Evolutionary conservation across 768 basidiomycete species (phyloP).

Genomic region (Mycena polygramma): DNA sequence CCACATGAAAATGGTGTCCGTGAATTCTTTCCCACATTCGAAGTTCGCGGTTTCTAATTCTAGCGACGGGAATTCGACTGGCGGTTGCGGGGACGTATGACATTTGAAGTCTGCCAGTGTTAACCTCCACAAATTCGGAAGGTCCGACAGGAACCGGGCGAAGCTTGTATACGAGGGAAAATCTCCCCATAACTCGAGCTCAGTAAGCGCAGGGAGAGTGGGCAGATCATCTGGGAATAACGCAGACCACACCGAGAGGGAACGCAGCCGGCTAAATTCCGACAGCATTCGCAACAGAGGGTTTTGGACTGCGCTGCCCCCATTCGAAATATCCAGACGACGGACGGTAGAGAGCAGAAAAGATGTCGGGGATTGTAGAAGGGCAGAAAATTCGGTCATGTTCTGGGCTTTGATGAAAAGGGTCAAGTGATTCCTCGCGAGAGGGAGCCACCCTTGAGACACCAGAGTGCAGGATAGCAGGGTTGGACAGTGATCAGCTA

Average conservation of each 20-base stretch:
- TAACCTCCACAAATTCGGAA: not conserved
- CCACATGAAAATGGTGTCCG: not conserved
- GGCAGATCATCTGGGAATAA: not conserved
- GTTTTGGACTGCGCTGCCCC: too few species aligned
- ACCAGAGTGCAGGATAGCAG: too few species aligned
- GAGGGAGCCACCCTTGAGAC: too few species aligned
- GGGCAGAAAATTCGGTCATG: too few species aligned
- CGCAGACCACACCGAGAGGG: not conserved
- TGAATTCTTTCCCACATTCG: not conserved
- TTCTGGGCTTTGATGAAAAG: too few species aligned
- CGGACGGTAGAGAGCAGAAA: too few species aligned
- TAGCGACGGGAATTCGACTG: not conserved
- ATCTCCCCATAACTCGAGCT: not conserved
- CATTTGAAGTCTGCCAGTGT: not conserved
- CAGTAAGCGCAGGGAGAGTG: not conserved
- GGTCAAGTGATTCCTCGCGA: too few species aligned
- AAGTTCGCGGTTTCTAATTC: not conserved
- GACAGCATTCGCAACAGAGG: not conserved
- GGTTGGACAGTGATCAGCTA: too few species aligned
- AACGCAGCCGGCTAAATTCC: not conserved
- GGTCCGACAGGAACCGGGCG: constrained; percentile 8
- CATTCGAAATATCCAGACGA: too few species aligned
- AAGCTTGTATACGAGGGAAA: not conserved
- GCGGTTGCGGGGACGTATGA: not conserved
- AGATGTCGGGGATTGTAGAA: too few species aligned